phyloP scores from a whole-genome alignment of 352 stramenopile species.

The Globisporangium recalcitrans region DNA sequence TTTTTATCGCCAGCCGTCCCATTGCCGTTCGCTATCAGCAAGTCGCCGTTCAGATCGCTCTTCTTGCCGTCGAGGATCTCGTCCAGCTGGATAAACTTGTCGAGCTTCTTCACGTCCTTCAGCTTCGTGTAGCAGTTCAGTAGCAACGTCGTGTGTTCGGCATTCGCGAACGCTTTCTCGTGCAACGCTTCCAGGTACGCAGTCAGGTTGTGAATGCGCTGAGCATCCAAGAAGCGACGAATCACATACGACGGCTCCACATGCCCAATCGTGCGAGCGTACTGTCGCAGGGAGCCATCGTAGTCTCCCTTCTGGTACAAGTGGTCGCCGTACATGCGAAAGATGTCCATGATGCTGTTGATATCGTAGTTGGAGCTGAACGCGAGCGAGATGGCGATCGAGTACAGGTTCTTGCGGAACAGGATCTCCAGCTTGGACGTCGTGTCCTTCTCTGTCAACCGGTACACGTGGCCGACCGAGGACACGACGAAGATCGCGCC shows the following conservation, averaged over 20 bases:
- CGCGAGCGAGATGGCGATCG: constrained; percentile 96
- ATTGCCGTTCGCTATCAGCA: constrained; percentile 19
- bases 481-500: constrained; percentile 86
- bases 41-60: constrained; percentile 17
- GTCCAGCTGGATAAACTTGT: constrained; percentile 89
- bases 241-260: constrained; percentile 98
- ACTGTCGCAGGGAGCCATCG: constrained; percentile 94
- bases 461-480: constrained; percentile 86
- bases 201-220: constrained; percentile 95
- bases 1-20: constrained; percentile 9
- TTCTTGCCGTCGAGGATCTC: constrained; percentile 59
- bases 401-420: constrained; percentile 96
- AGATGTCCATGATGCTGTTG: constrained; percentile 95
- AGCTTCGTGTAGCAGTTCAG: constrained; percentile 95
- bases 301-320: constrained; percentile 97
- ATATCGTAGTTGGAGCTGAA: constrained; percentile 93
- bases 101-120: constrained; percentile 91
- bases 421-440: constrained; percentile 95
- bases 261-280: constrained; percentile 95
- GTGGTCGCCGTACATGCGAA: constrained; percentile 96
- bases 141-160: constrained; percentile 91
- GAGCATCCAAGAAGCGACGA: constrained; percentile 95
- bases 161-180: constrained; percentile 87
- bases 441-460: constrained; percentile 93
- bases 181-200: constrained; percentile 95